Conservation (phyloP, 257 asterid species). For the Nicotiana attenuata region DNA sequence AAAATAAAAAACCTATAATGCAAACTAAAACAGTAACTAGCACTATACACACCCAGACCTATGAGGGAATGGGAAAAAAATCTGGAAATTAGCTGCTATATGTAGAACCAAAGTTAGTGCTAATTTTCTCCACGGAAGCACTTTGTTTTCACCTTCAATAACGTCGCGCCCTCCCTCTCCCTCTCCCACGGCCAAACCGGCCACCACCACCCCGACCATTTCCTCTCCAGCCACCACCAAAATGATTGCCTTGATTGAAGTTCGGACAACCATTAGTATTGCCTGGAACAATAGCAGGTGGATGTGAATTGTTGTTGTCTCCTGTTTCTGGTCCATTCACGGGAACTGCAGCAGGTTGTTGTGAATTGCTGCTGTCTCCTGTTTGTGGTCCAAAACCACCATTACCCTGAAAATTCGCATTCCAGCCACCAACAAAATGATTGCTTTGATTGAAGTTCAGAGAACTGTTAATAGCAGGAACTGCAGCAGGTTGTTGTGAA, state of each 20-base stretch:
- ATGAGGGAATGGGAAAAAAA: background rate
- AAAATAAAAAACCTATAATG: no score
- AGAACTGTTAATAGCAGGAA: slow-evolving; percentile 12
- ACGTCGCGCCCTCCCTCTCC: slow-evolving; percentile 30
- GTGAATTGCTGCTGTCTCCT: no score
- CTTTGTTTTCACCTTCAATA: slow-evolving; percentile 2
- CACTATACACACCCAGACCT: background rate
- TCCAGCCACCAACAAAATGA: slow-evolving; percentile 39
- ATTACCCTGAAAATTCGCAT: slow-evolving; percentile 33
- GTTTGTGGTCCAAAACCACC: slow-evolving; percentile 29
- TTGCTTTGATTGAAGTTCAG: slow-evolving; percentile 36
- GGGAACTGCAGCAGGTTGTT: no score
- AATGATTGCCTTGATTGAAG: slow-evolving; percentile 37
- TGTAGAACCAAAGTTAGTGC: background rate
- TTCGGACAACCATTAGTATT: slow-evolving; percentile 1
- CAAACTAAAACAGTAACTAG: background rate
- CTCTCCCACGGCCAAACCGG: slow-evolving; percentile 53
- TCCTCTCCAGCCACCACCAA: slow-evolving; percentile 41
- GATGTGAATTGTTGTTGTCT: slow-evolving; percentile 19
- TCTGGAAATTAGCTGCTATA: background rate
- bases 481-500: slow-evolving; percentile 22
- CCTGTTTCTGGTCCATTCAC: slow-evolving; percentile 29
- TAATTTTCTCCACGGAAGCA: no score
- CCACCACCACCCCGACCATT: slow-evolving; percentile 50
- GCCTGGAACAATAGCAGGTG: slow-evolving; percentile 22